Conservation (phyloP, 306 rosid species). For the Oemleria cerasiformis region DNA sequence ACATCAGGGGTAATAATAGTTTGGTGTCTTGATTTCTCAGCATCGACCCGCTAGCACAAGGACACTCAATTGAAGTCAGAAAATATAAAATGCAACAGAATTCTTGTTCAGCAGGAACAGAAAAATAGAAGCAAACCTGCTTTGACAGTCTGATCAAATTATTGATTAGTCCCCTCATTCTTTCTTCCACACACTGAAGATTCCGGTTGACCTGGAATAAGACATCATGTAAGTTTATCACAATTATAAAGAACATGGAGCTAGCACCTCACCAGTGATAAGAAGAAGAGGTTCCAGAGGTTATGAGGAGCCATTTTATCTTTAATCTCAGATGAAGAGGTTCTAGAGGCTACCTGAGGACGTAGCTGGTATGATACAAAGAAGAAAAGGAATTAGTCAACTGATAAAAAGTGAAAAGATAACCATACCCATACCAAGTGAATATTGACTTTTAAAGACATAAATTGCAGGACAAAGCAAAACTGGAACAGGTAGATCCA, state of each 20-base stretch:
- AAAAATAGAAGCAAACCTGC: conserved; percentile 52
- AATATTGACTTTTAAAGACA: neutral
- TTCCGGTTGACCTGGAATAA: conserved; percentile 27
- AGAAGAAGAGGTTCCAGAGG: conserved; percentile 36
- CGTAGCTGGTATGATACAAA: conserved; percentile 26
- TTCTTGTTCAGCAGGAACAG: conserved; percentile 14
- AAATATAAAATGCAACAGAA: conserved; percentile 18
- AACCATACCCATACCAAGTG: neutral
- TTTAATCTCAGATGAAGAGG: conserved; percentile 34
- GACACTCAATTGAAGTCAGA: conserved; percentile 28
- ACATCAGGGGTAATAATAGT: conserved; percentile 62
- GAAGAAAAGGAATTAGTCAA: conserved; percentile 3
- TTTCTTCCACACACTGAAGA: conserved; percentile 85
- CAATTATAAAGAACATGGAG: conserved; percentile 17
- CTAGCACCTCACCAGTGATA: conserved; percentile 74
- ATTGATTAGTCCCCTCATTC: conserved; percentile 74
- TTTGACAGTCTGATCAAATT: conserved; percentile 73
- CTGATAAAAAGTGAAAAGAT: neutral
- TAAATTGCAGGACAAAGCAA: conserved; percentile 6
- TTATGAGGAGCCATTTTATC: conserved; percentile 41
- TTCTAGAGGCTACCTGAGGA: conserved; percentile 45
- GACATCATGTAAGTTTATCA: conserved; percentile 19
- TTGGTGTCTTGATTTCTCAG: conserved; percentile 68
- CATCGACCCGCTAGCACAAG: conserved; percentile 56
- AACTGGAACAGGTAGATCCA: neutral